Base-by-base conservation (phyloP, 2,329 filamentous ascomycete species). In the Tolypocladium pustulatum region DNA sequence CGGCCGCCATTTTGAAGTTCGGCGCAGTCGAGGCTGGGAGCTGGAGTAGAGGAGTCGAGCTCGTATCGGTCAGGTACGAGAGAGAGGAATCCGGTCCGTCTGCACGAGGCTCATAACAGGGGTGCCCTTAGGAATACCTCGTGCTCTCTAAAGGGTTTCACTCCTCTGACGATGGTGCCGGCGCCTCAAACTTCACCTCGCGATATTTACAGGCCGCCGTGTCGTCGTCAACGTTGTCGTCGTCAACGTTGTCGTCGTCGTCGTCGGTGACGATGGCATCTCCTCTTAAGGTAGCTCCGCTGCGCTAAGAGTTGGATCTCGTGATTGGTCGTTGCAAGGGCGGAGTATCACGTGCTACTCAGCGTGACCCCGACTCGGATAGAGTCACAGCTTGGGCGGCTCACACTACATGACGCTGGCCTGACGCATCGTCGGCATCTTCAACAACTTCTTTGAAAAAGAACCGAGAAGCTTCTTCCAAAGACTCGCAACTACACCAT, bases 1-100 rank as follows among this genome's bases (percentile, higher is more conserved):
- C 71, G 58, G 69, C 61, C 57, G 75, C 60, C 69, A 72, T 72
- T 46, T 52, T 40, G 51, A 37, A n/a, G 25, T n/a, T 32, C 34
- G 27, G 25, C 46, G 57, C 10, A 20, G 38, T 30, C 51, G 58
- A 51, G 15, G 52, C 22, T 40, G 34, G 40, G 56, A 41, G 36
- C 40, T 15, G 40, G 36, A 12, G n/a, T 43, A 52, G 36, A 12
- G n/a, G 51, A 52, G 49, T 25, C 15, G 56, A 13, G 38, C 25
- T 49, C 17, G 41, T 32, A n/a, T 13, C 55, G 37, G 34, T n/a
- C 25, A 13, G 49, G 49, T 10, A 9, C 10, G 30, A 27, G 17
- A 27, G n/a, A 36, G 27, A 12, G 17, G 27, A n/a, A n/a, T n/a
- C 9, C 49, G 49, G 27, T 6, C 15, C 27, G 27, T 34, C 49